Evolutionary conservation across 2,329 filamentous ascomycete genomes (phyloP).

Genomic region (Fusarium tjaetaba): DNA sequence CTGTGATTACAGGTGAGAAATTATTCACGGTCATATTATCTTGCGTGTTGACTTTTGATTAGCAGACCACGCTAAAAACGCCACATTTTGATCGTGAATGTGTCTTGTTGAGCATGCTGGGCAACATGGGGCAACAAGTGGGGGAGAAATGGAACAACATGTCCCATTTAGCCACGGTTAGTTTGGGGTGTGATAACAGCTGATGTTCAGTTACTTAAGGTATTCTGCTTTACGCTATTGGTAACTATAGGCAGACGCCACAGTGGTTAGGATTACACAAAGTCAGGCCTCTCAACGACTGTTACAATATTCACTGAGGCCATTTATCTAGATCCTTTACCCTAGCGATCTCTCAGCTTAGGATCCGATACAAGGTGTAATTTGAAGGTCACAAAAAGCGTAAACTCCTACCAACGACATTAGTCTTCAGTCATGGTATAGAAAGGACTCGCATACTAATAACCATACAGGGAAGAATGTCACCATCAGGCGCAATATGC

Average conservation of each 20-base stretch:
- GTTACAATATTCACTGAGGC: no score
- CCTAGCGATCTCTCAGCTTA: background rate
- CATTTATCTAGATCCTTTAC: background rate
- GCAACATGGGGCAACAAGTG: background rate
- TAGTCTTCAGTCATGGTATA: rapidly evolving
- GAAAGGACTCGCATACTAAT: background rate
- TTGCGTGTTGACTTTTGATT: background rate
- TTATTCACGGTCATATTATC: background rate
- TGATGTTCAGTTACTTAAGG: rapidly evolving
- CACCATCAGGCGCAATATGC: background rate
- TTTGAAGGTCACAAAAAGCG: background rate
- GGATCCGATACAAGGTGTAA: background rate
- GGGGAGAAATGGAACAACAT: background rate
- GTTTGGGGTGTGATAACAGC: no score
- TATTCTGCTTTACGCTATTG: no score
- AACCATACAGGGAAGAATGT: background rate
- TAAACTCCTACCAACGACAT: background rate
- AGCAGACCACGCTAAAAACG: background rate
- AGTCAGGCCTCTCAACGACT: background rate
- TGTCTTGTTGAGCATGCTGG: background rate
- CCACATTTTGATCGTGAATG: background rate
- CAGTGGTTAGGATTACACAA: no score
- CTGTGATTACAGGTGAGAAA: background rate
- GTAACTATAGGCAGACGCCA: no score
- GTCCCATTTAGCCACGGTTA: background rate